Evolutionary conservation across 2,329 filamentous ascomycete species (phyloP).

Genomic region (Colletotrichum liriopes): DNA sequence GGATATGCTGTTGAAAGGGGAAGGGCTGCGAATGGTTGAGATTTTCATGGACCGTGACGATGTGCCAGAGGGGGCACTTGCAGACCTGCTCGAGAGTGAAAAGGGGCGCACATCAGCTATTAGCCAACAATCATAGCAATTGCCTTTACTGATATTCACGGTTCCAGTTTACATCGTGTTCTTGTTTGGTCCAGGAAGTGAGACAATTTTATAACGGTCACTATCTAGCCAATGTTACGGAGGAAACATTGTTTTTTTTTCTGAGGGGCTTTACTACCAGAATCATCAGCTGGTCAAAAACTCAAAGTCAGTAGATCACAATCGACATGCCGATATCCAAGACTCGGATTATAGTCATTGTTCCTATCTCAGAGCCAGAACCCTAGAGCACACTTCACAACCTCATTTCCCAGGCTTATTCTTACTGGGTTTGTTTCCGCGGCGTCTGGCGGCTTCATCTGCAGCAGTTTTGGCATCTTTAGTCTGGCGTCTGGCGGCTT

Average conservation of each 20-base stretch:
- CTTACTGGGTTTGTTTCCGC: conserved; percentile 1
- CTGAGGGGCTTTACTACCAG: no score
- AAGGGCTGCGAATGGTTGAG: conserved; percentile 53
- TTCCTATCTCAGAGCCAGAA: no score
- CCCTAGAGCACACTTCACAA: not conserved
- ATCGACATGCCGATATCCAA: no score
- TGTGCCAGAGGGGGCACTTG: conserved; percentile 6
- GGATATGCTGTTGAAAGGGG: conserved; percentile 41
- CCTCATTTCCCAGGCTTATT: not conserved
- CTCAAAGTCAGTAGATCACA: not conserved
- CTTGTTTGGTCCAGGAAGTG: not conserved
- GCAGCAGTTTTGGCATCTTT: not conserved
- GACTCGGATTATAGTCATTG: not conserved
- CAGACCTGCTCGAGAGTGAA: conserved; percentile 1
- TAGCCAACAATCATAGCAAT: not conserved
- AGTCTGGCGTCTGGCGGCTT: no score
- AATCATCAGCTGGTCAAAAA: not conserved
- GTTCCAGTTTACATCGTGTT: not conserved
- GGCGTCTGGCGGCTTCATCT: not conserved
- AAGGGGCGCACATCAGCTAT: not conserved
- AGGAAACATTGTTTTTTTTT: not conserved
- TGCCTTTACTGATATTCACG: not conserved
- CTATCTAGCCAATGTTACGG: not conserved
- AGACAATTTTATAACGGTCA: no score
- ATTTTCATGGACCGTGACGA: conserved; percentile 48